Conservation (phyloP, 2,329 filamentous ascomycete genomes). For the Paracorniculantispora psalliotae region DNA sequence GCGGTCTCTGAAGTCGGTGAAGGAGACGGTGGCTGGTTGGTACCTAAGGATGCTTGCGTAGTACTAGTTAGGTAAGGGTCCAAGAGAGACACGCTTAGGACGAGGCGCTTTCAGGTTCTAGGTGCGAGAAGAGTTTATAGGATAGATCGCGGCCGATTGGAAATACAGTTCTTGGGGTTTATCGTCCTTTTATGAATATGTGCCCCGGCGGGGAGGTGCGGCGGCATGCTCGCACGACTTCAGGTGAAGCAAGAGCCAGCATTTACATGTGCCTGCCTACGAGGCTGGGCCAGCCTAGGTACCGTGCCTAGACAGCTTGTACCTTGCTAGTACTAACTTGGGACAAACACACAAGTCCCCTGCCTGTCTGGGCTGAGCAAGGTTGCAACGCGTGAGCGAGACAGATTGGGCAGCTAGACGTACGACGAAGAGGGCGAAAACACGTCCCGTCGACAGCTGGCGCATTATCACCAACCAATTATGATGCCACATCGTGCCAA, state of each 20-base stretch:
- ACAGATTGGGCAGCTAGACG: conserved; percentile 9
- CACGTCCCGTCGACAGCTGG: background rate
- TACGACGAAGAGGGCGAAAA: background rate
- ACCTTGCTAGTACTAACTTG: background rate
- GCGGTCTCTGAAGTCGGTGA: conserved; percentile 12
- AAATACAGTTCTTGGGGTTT: background rate
- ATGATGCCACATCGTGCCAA: background rate
- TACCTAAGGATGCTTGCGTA: conserved; percentile 9
- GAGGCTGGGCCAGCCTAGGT: background rate
- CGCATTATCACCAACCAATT: background rate
- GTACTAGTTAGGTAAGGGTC: conserved; percentile 6
- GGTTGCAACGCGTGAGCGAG: background rate
- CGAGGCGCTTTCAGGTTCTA: background rate
- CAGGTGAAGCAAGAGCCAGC: conserved; percentile 1
- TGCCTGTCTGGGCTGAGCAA: background rate
- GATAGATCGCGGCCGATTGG: background rate
- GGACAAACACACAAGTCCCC: too few species aligned
- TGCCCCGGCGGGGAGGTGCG: background rate
- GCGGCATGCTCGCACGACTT: background rate
- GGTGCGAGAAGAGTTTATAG: background rate
- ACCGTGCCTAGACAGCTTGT: background rate
- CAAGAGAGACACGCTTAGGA: conserved; percentile 4
- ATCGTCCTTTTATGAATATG: background rate
- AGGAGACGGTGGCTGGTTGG: conserved; percentile 10
- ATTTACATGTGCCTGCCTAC: conserved; percentile 10